These are phyloP conservation scores for Nannizziopsis barbatae DNA, from an alignment of 2,329 filamentous ascomycete species.

Conservation along the genomic window DNA sequence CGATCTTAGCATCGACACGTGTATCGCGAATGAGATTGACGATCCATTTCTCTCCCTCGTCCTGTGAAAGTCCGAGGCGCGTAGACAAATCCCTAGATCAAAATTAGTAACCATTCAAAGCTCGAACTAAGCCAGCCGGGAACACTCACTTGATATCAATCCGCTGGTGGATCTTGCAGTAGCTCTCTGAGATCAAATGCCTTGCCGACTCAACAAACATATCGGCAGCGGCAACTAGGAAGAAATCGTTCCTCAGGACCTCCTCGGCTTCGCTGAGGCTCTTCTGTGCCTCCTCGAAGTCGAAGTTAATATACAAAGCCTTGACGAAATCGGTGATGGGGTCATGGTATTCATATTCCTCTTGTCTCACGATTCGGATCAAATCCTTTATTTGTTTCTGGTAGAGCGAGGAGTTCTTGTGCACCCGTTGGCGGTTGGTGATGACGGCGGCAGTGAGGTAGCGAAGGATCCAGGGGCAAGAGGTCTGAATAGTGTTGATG, in stretches of 20 bases:
- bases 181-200: slow-evolving; percentile 95
- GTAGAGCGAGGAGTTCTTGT: slow-evolving; percentile 69
- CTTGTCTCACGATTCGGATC: slow-evolving; percentile 87
- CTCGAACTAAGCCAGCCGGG: background rate
- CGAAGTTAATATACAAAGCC: slow-evolving; percentile 89
- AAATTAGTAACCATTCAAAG: background rate
- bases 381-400: slow-evolving; percentile 99
- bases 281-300: slow-evolving; percentile 92
- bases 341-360: slow-evolving; percentile 94
- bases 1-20: slow-evolving; percentile 94
- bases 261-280: slow-evolving; percentile 79
- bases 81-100: slow-evolving; percentile 63
- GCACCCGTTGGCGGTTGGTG: slow-evolving; percentile 70
- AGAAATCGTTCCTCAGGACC: slow-evolving; percentile 88
- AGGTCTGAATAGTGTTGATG: slow-evolving; percentile 99
- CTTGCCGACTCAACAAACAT: slow-evolving; percentile 86
- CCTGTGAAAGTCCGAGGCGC: slow-evolving; percentile 78
- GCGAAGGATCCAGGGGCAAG: slow-evolving; percentile 89
- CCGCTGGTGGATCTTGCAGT: slow-evolving; percentile 99
- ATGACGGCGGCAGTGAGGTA: slow-evolving; percentile 93
- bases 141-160: slow-evolving; percentile 80
- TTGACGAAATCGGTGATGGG: slow-evolving; percentile 94
- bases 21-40: slow-evolving; percentile 98
- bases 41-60: slow-evolving; percentile 99
- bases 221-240: slow-evolving; percentile 74